phyloP scores from a whole-genome alignment of 331 rosid species.

The Spiraea crenata region DNA sequence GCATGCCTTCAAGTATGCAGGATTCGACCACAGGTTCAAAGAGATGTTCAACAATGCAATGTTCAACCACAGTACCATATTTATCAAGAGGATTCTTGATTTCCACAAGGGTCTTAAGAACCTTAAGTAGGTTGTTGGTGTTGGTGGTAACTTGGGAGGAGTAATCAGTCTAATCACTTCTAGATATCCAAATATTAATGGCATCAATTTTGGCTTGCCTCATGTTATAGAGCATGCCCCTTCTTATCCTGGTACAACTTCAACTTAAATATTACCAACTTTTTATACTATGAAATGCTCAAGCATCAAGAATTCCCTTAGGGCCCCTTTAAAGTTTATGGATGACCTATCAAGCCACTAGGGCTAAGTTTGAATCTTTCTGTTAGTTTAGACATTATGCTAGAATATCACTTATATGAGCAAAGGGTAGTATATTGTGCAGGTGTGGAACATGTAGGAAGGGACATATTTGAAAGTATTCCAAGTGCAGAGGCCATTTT shows the following conservation, averaged over 20 bases:
- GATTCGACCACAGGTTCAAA: conserved; percentile 42
- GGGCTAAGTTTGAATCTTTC: too few species aligned
- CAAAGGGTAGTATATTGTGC: neutral
- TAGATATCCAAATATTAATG: too few species aligned
- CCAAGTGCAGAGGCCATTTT: conserved; percentile 49
- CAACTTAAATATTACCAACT: too few species aligned
- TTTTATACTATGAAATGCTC: too few species aligned
- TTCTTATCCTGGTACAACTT: conserved; percentile 20
- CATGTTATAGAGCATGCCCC: conserved; percentile 42
- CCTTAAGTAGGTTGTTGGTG: conserved; percentile 34
- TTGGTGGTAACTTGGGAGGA: conserved; percentile 51
- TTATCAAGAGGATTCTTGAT: conserved; percentile 30
- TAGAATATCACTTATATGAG: too few species aligned
- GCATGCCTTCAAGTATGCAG: conserved; percentile 23
- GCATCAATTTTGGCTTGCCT: conserved; percentile 49
- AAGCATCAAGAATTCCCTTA: too few species aligned
- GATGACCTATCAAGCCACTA: too few species aligned
- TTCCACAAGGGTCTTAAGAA: conserved; percentile 38
- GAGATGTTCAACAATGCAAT: conserved; percentile 44
- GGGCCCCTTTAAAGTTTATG: too few species aligned
- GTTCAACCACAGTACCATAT: conserved; percentile 8
- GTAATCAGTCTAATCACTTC: conserved; percentile 33
- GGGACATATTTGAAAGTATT: conserved; percentile 56
- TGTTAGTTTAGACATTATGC: too few species aligned
- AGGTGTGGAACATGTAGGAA: conserved; percentile 46